These are phyloP conservation scores for Hibiscus tridactylites DNA, from an alignment of 345 rosid genomes.

Conservation along the genomic window DNA sequence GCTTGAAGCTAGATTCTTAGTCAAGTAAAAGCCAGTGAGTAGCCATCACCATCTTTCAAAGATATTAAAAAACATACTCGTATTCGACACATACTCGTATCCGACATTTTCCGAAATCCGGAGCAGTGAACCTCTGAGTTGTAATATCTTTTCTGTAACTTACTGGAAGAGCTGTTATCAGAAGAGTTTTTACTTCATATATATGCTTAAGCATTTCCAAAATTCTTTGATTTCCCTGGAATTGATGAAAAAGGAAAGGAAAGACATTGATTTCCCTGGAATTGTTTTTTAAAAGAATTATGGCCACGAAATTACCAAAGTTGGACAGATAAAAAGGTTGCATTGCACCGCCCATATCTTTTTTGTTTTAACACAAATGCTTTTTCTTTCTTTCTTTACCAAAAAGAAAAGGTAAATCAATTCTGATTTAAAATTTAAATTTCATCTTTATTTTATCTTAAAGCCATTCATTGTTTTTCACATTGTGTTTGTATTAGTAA, in stretches of 20 bases:
- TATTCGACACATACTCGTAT: background rate
- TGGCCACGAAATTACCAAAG: background rate
- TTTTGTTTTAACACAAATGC: background rate
- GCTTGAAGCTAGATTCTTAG: slow-evolving; percentile 31
- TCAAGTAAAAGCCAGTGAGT: background rate
- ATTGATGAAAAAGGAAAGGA: background rate
- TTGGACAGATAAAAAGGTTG: background rate
- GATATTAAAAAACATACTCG: background rate
- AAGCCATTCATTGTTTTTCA: too few species aligned
- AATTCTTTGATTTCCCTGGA: too few species aligned
- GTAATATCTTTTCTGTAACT: background rate
- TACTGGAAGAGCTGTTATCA: background rate
- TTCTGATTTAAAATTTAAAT: background rate
- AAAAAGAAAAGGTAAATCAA: background rate
- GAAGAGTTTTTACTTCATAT: background rate
- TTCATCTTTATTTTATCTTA: too few species aligned
- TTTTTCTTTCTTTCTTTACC: background rate
- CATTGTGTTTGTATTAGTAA: too few species aligned
- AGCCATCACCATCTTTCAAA: background rate
- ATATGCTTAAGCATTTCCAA: too few species aligned
- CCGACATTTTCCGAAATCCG: background rate
- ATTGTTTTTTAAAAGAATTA: background rate
- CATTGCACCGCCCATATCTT: background rate
- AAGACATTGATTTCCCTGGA: background rate
- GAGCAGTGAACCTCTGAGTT: background rate